These are phyloP conservation scores for Magnaporthiopsis rhizophila DNA, from an alignment of 2,329 filamentous ascomycete genomes.

Conservation along the genomic window DNA sequence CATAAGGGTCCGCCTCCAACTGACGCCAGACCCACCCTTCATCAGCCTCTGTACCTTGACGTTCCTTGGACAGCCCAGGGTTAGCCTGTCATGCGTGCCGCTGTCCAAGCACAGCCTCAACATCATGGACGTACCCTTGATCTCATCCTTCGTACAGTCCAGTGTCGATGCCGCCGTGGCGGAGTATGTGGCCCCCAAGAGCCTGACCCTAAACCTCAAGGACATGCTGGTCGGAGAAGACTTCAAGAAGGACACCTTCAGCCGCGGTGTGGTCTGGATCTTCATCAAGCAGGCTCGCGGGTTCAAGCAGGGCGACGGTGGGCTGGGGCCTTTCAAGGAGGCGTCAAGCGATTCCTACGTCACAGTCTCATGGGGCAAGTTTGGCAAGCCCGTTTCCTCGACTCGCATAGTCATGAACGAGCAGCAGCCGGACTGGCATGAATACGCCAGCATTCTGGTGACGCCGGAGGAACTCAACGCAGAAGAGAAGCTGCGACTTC, in stretches of 20 bases:
- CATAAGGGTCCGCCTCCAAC: constrained; percentile 59
- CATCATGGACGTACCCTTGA: constrained; percentile 67
- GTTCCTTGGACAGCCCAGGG: constrained; percentile 67
- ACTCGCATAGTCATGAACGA: constrained; percentile 58
- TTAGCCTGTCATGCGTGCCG: constrained; percentile 62
- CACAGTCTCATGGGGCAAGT: constrained; percentile 69
- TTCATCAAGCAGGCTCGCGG: constrained; percentile 59
- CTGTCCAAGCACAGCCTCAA: constrained; percentile 62
- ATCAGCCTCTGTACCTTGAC: constrained; percentile 67
- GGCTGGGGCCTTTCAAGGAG: constrained; percentile 46
- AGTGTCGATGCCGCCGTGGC: constrained; percentile 66
- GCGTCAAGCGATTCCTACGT: constrained; percentile 65
- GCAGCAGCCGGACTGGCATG: constrained; percentile 63
- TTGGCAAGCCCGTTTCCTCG: constrained; percentile 59
- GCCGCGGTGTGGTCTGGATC: constrained; percentile 57
- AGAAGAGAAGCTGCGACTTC: constrained; percentile 58
- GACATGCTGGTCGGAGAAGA: constrained; percentile 72
- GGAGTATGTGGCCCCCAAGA: constrained; percentile 70
- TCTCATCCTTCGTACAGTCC: constrained; percentile 67
- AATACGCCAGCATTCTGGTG: constrained; percentile 61
- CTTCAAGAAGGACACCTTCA: constrained; percentile 66
- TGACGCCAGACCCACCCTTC: constrained; percentile 70
- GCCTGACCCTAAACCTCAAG: constrained; percentile 64
- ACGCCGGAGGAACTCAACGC: constrained; percentile 65
- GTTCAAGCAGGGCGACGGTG: constrained; percentile 64